These are phyloP conservation scores for Mercurialis annua DNA, from an alignment of 345 rosid species.

Conservation along the genomic window DNA sequence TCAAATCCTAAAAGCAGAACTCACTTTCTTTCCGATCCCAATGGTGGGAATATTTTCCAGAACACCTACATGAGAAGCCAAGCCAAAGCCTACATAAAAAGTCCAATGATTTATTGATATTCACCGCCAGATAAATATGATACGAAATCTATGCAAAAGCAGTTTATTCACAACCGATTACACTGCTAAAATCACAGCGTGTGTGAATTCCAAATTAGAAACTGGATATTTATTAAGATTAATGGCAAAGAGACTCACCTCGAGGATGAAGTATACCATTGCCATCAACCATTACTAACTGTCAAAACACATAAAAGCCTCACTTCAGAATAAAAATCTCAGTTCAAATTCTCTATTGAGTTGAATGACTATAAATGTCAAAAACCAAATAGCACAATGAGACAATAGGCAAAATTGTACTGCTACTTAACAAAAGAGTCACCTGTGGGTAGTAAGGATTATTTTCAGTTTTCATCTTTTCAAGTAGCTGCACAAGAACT, in stretches of 20 bases:
- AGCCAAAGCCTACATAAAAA: slow-evolving; percentile 66
- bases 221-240: background rate
- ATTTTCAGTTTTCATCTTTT: slow-evolving; percentile 47
- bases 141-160: too few species aligned
- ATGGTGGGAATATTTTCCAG: slow-evolving; percentile 71
- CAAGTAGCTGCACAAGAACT: slow-evolving; percentile 53
- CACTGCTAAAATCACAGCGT: too few species aligned
- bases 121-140: background rate
- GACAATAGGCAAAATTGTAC: background rate
- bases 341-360: background rate
- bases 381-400: background rate
- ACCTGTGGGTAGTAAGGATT: slow-evolving; percentile 78
- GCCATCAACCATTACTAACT: slow-evolving; percentile 89
- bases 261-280: slow-evolving; percentile 94
- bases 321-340: background rate
- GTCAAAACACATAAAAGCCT: slow-evolving; percentile 9
- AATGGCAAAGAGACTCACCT: slow-evolving; percentile 41
- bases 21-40: slow-evolving; percentile 82
- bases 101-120: background rate
- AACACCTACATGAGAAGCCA: slow-evolving; percentile 87
- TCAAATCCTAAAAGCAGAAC: slow-evolving; percentile 9
- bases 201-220: background rate
- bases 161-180: too few species aligned
- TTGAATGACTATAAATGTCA: background rate
- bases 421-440: background rate